Percentiles rank a stretch among this genome's conserved stretches.
Conservation (phyloP, 1,284 basidiomycete species). For the Psilocybe mexicana region DNA sequence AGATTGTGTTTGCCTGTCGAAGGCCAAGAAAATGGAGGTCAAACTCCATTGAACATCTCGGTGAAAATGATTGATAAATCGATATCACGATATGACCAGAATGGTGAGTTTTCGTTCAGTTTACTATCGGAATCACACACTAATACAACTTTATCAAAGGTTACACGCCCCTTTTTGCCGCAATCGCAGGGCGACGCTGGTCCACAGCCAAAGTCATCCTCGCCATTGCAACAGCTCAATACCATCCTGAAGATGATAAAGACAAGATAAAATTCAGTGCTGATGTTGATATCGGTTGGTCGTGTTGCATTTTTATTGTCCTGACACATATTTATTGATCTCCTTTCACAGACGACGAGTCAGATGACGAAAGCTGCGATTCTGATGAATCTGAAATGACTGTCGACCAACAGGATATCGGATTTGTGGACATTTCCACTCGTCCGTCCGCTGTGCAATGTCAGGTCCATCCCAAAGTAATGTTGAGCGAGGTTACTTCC, state of each 20-base stretch:
- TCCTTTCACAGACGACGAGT: constrained; percentile 26
- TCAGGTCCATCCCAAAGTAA: constrained; percentile 35
- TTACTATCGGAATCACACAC: neutral
- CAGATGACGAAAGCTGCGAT: constrained; percentile 29
- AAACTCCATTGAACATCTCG: constrained; percentile 43
- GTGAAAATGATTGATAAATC: constrained; percentile 28
- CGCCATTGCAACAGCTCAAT: constrained; percentile 54
- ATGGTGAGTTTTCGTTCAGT: constrained; percentile 18
- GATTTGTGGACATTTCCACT: constrained; percentile 53
- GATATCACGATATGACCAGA: constrained; percentile 18
- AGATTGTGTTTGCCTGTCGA: constrained; percentile 49
- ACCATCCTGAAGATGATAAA: constrained; percentile 39
- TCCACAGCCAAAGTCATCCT: constrained; percentile 53
- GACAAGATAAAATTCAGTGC: constrained; percentile 33
- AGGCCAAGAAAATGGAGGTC: constrained; percentile 12
- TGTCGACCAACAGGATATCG: constrained; percentile 38
- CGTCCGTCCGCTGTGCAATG: constrained; percentile 44
- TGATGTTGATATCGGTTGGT: constrained; percentile 37
- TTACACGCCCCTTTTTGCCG: constrained; percentile 48
- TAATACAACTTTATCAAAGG: constrained; percentile 27
- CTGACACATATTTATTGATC: neutral
- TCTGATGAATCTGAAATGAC: constrained; percentile 41
- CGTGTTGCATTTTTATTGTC: neutral
- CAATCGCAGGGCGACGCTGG: constrained; percentile 50
- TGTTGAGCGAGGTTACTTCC: constrained; percentile 30